Conservation (phyloP, 2,329 filamentous ascomycete genomes). For the Ceratocystis colombiana region DNA sequence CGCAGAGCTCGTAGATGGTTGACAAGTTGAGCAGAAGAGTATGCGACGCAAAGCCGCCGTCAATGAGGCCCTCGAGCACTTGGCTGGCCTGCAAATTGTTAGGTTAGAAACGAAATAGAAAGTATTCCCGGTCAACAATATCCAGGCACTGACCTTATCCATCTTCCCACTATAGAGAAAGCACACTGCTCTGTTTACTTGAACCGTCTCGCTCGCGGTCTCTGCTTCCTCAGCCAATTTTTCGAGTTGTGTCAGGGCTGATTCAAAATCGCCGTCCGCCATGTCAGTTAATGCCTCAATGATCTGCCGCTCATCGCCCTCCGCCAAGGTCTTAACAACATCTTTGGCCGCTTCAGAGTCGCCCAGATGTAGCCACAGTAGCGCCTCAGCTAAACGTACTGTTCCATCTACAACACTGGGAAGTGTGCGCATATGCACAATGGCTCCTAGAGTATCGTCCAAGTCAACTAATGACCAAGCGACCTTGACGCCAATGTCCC, state of each 20-base stretch:
- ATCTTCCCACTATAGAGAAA: conserved; percentile 72
- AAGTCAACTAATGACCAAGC: conserved; percentile 67
- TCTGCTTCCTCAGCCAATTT: conserved; percentile 36
- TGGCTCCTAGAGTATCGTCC: conserved; percentile 74
- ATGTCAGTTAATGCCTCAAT: conserved; percentile 63
- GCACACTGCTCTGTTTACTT: conserved; percentile 75
- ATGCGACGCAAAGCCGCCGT: conserved; percentile 56
- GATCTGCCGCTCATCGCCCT: conserved; percentile 38
- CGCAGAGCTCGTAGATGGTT: conserved; percentile 86
- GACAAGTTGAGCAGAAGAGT: conserved; percentile 80
- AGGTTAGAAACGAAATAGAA: not conserved
- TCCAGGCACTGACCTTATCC: conserved; percentile 46
- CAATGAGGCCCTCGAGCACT: conserved; percentile 56
- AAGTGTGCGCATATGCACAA: conserved; percentile 58
- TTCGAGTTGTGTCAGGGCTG: conserved; percentile 54
- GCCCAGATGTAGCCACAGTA: conserved; percentile 71
- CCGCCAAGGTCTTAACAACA: conserved; percentile 37
- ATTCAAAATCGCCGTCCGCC: conserved; percentile 62
- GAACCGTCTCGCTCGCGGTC: conserved; percentile 54
- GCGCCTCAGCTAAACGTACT: conserved; percentile 43
- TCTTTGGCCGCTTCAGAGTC: conserved; percentile 57
- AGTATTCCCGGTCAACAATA: not conserved
- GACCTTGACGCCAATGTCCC: conserved; percentile 62
- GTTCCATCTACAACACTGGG: conserved; percentile 34
- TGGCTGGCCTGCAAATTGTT: conserved; percentile 45